phyloP scores from a whole-genome alignment of 225 moss, liverwort and hornwort genomes.

The Straminergon stramineum region DNA sequence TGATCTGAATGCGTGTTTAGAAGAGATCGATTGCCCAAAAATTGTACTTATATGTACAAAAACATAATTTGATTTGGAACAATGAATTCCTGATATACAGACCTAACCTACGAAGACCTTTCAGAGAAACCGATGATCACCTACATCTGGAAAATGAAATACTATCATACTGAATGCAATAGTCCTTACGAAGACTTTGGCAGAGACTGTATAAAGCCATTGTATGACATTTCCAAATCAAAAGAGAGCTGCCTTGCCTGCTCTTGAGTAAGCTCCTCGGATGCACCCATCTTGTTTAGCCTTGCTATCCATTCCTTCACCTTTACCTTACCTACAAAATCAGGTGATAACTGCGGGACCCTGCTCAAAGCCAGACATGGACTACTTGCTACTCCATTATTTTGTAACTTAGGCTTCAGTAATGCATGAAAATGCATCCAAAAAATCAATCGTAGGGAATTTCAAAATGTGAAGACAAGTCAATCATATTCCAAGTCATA shows the following conservation, averaged over 20 bases:
- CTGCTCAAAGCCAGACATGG: conserved; percentile 76
- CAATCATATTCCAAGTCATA: no score
- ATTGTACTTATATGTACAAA: conserved; percentile 14
- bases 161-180: neutral
- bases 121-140: neutral
- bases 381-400: no score
- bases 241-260: conserved; percentile 89
- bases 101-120: neutral
- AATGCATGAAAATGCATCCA: no score
- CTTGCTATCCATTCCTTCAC: conserved; percentile 93
- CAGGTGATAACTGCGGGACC: conserved; percentile 77
- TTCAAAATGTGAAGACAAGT: no score
- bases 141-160: neutral
- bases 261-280: conserved; percentile 90
- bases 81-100: conserved; percentile 19
- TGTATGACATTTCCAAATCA: conserved; percentile 95
- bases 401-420: no score
- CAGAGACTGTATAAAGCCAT: conserved; percentile 84
- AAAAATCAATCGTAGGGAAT: no score
- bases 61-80: neutral
- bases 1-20: neutral
- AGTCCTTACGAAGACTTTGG: conserved; percentile 60
- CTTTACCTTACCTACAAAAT: conserved; percentile 94
- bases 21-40: neutral
- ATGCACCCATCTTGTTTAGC: conserved; percentile 85